Base-by-base conservation (phyloP, 768 basidiomycete species). In the Naganishia randhawae region DNA sequence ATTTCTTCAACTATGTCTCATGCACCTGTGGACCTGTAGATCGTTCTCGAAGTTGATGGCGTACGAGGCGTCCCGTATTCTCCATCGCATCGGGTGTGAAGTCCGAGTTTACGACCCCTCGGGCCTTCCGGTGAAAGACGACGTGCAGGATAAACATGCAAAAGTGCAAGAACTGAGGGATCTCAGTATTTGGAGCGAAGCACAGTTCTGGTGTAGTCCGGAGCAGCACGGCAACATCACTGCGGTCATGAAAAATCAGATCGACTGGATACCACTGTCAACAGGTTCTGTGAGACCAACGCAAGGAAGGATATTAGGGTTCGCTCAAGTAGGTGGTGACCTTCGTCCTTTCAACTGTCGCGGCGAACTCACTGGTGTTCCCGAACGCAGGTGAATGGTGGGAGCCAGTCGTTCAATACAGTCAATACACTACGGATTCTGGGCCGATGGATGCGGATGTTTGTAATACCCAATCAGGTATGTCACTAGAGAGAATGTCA, bases 381-480 rank as follows among this genome's bases (percentile, higher is more conserved):
- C 8, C 35, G 17, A 5, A 17, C 39, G 10, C 32, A 72, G 71
- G 69, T 74, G 52, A 75, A 74, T 62, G 73, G 73, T n/a, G 73
- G 77, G 0, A 72, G 71, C 22, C 77, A 80, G 48, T 69, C 67
- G 0, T 80, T 80, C 73, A 80, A 80, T 70, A 76, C 76, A 1
- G 78, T 81, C 57, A 79, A 79, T 67, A 67, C 75, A 0, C 70
- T 81, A 3, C 73, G 80, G 0, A 65, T 74, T 2, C 73, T 81
- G 5, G 80, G 80, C 0, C 41, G 80, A 16, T 81, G 79, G 80
- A 78, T 80, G 78, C 69, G 80, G 5, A 78, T 78, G 78, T 76
- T 73, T 29, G 75, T 71, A 7, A 74, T 74, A 50, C 73, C 73
- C 1, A 74, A 74, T 54, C 73, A 74, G 54, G 71, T 71, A 35